Base-by-base conservation (phyloP, 371 early-diverging fungal genomes). In the Apophysomyces trapeziformis region DNA sequence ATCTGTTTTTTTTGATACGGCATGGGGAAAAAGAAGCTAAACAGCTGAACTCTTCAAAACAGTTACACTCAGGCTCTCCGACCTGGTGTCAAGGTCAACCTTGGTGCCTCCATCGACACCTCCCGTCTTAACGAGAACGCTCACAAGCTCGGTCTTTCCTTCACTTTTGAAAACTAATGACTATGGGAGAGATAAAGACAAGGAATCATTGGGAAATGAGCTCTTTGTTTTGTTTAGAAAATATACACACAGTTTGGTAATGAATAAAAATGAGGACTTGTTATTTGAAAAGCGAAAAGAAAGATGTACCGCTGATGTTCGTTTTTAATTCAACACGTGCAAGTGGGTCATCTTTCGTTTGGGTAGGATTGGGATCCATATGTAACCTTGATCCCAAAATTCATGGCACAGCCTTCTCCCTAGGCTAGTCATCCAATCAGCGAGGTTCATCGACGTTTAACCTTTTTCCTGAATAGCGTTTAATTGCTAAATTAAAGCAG, bases 41-140 rank as follows among this genome's bases (percentile, higher is more conserved):
- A 26, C 32, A 26, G 32, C 57, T 32, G n/a, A 36, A n/a, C 7
- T 32, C 8, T 57, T 1, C 18, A 18, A 9, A 57, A 12, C 37
- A 76, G 85, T 67, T 97, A 94, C 86, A 94, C 97, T 59, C 98
- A 98, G 84, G 72, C 85, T 57, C 88, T 99, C 67, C 93, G 96
- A 70, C 93, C 90, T 65, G 99, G 99, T 70, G 92, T 98, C 74
- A 97, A 96, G 90, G 88, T 96, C 61, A 87, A 93, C 63, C 77
- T 98, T 46, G 98, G 95, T 76, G 96, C 94, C 77, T 83, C 87
- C 73, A 89, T 98, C 72, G 97, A 99, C 82, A 93, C 94, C 66
- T 88, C 93, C 70, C 90, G 93, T 75, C 84, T 97, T 41, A 84
- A 91, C 79, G 96, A 96, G 84, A 92, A 95, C 85, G 93, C 91